These are phyloP conservation scores for Paxillus ammoniavirescens DNA, from an alignment of 768 basidiomycete species.

Conservation along the genomic window DNA sequence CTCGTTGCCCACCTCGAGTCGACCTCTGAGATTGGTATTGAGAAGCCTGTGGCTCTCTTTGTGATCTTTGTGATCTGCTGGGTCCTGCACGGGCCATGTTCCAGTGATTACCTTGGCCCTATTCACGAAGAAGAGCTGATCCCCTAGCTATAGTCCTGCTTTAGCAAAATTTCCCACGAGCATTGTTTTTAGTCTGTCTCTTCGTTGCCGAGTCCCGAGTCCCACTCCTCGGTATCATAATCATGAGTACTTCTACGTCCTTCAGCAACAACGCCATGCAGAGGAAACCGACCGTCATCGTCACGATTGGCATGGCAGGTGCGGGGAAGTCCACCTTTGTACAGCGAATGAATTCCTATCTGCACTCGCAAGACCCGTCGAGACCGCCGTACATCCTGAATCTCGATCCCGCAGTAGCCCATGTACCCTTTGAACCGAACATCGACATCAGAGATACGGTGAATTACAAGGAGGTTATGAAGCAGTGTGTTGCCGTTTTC, in stretches of 20 bases:
- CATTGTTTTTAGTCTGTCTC: too few relatives aligned
- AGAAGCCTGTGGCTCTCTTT: conserved; percentile 35
- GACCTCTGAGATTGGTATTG: conserved; percentile 41
- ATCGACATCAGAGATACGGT: conserved; percentile 98
- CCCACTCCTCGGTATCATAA: background rate
- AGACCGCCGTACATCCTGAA: conserved; percentile 94
- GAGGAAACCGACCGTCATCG: conserved; percentile 74
- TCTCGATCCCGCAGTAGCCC: conserved; percentile 93
- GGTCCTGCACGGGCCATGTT: conserved; percentile 35
- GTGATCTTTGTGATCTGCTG: conserved; percentile 36
- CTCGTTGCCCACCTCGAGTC: conserved; percentile 23
- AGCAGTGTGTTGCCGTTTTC: conserved; percentile 74
- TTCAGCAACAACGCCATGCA: background rate
- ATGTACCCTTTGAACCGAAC: conserved; percentile 91
- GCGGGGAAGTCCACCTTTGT: conserved; percentile 98
- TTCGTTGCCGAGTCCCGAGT: too few relatives aligned
- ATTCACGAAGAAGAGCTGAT: too few relatives aligned
- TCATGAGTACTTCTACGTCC: conserved; percentile 23
- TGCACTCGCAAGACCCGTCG: conserved; percentile 65
- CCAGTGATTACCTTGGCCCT: background rate
- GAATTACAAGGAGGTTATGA: conserved; percentile 98
- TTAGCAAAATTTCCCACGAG: too few relatives aligned
- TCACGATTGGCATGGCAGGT: conserved; percentile 95
- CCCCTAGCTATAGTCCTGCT: too few relatives aligned
- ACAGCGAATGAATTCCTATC: conserved; percentile 88